Base-by-base conservation (phyloP, 768 basidiomycete genomes). In the Hemileccinum impolitum region DNA sequence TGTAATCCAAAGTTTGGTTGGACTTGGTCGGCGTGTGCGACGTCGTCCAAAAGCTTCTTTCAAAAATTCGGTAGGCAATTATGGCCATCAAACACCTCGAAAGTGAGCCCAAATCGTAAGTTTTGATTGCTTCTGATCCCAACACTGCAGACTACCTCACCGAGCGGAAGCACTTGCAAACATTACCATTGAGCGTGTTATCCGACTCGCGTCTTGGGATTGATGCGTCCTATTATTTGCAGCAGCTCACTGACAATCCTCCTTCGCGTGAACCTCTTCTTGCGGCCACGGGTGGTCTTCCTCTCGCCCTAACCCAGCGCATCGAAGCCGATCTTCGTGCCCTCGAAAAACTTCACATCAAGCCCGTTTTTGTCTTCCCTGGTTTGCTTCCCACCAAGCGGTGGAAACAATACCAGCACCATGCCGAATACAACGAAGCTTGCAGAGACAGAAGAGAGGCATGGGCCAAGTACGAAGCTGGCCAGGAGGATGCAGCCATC, bases 341-440 rank as follows among this genome's bases (percentile, higher is more conserved):
- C 13, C 85, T 98, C 63, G 94, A 96, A 76, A 87, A 85, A 70
- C 75, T 90, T 30, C 85, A 80, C 57, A 97, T 99, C 77, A 96
- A 95, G 66, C 96, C 96, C 18, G 92, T 99, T n/a, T 95, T 99
- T 61, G 91, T 99, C 43, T 98, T 98, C 70, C 84, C 90, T 14
- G 96, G 96, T 4, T 75, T 99, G 28, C 73, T 82, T 1, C 88
- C 90, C 1, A 83, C 83, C 58, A 85, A 84, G 54, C 81, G 87
- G 48, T 78, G 77, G 72, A 88, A 87, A 67, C 64, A 61, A 11
- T 56, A 57, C 35, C 76, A 78, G 49, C 78, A 80, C 39, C 75
- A 80, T 25, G 63, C 66, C 15, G 82, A 82, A 56, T 74, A 81
- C 56, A 71, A 68, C 39, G 87, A 91, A 39, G 83, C 82, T 15